phyloP scores from a whole-genome alignment of 179 eudicot genomes.

The Silene noctiflora region DNA sequence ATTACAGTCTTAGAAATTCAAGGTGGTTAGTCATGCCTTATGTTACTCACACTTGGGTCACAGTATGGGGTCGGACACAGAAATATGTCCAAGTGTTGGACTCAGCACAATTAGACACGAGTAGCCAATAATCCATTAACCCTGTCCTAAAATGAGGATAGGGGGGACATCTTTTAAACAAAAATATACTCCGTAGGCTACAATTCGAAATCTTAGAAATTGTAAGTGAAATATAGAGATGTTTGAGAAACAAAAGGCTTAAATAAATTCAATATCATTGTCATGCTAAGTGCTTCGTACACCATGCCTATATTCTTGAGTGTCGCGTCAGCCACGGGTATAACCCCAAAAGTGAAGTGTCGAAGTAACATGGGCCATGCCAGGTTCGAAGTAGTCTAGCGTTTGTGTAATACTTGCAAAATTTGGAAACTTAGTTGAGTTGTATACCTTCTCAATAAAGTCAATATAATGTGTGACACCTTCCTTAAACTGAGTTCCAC shows the following conservation, averaged over 20 bases:
- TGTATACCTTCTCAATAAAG: constrained; percentile 72
- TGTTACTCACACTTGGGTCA: background rate
- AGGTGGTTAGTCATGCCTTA: background rate
- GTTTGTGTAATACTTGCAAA: background rate
- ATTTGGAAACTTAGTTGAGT: background rate
- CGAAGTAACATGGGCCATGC: background rate
- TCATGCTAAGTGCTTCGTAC: too few relatives aligned
- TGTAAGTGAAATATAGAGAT: too few relatives aligned
- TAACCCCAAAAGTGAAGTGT: background rate
- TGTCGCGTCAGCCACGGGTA: background rate
- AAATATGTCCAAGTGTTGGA: background rate
- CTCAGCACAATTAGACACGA: background rate
- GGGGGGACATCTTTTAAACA: background rate
- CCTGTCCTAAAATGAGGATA: background rate
- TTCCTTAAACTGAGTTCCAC: constrained; percentile 93
- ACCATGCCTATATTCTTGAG: too few relatives aligned
- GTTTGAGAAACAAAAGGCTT: too few relatives aligned
- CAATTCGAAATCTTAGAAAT: too few relatives aligned
- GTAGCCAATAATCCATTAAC: too few relatives aligned
- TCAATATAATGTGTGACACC: constrained; percentile 75
- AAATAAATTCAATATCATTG: too few relatives aligned
- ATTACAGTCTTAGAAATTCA: background rate
- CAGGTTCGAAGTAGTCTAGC: background rate
- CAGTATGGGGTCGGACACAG: background rate
- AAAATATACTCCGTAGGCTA: too few relatives aligned